Evolutionary conservation across 2,329 filamentous ascomycete species (phyloP).

Genomic region (Ophiocordyceps sinensis): DNA sequence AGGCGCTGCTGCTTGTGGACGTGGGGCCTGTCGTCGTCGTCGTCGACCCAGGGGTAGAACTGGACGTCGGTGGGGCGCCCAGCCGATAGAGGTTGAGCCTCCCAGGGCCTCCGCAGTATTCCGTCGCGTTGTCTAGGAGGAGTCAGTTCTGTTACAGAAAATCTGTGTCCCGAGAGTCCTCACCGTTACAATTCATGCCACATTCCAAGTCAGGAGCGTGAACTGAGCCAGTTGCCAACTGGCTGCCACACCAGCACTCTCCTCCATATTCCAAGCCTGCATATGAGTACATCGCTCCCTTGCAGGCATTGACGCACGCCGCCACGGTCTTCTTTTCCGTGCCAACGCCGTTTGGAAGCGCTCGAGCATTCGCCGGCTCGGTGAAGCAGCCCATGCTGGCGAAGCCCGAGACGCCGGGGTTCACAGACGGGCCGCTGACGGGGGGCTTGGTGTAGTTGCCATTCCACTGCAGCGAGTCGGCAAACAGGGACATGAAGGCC

Average conservation of each 20-base stretch:
- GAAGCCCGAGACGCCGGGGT: conserved; percentile 22
- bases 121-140: conserved; percentile 15
- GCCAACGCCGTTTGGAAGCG: conserved; percentile 13
- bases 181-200: conserved; percentile 19
- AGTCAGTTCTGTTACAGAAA: conserved; percentile 1
- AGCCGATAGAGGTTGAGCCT: conserved; percentile 21
- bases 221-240: conserved; percentile 12
- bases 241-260: conserved; percentile 24
- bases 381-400: conserved; percentile 23
- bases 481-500: conserved; percentile 34
- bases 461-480: conserved; percentile 15
- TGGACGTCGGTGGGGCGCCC: neutral
- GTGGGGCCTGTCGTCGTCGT: conserved; percentile 7
- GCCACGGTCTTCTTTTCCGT: conserved; percentile 16
- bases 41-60: conserved; percentile 7
- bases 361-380: conserved; percentile 16
- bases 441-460: conserved; percentile 12
- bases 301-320: conserved; percentile 18
- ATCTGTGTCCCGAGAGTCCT: neutral
- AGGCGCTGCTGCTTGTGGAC: conserved; percentile 7
- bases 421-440: conserved; percentile 14
- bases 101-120: conserved; percentile 19
- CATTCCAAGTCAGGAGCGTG: conserved; percentile 17
- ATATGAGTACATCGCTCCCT: conserved; percentile 11
- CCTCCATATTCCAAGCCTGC: conserved; percentile 25